Evolutionary conservation across 139 green algal species (phyloP).

Genomic region (Auxenochlorella pyrenoidosa): DNA sequence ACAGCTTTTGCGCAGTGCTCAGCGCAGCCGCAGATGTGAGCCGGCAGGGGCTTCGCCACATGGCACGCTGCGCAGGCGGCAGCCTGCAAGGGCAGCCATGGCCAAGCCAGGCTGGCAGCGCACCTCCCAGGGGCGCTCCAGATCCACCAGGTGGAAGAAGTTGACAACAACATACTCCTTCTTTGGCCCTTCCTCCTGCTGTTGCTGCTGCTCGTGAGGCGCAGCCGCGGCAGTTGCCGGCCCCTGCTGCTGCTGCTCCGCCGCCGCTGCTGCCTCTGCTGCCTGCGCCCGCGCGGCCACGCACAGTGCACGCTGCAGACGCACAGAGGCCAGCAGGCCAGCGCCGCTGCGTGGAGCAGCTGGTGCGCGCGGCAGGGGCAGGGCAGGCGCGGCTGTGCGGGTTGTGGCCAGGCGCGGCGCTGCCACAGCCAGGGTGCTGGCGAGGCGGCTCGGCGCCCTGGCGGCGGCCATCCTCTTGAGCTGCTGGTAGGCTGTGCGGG

Average conservation of each 20-base stretch:
- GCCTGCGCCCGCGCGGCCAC: conserved; percentile 8
- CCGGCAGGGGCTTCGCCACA: too few relatives aligned
- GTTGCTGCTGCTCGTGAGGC: neutral
- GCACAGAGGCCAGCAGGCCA: neutral
- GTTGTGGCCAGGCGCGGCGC: neutral
- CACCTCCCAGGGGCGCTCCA: conserved; percentile 73
- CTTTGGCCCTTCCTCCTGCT: neutral
- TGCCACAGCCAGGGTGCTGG: neutral
- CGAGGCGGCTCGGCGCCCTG: neutral
- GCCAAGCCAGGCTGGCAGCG: neutral
- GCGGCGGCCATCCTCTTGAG: neutral
- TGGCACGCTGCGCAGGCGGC: too few relatives aligned
- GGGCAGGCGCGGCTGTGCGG: neutral
- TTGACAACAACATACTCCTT: conserved; percentile 82
- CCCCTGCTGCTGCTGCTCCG: neutral
- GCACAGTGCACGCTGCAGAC: neutral
- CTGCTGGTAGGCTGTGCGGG: neutral
- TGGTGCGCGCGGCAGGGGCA: neutral
- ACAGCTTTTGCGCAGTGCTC: too few relatives aligned
- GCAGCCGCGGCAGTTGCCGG: neutral
- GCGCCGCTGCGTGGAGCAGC: neutral
- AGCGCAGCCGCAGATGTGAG: too few relatives aligned
- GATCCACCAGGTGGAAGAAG: conserved; percentile 94
- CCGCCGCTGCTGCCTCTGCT: neutral
- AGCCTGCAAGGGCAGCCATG: neutral